A percentile compares a stretch with the other conserved stretches of the same genome.
phyloP scores from a whole-genome alignment of 2,329 filamentous ascomycete species.

The Fusarium sp. region DNA sequence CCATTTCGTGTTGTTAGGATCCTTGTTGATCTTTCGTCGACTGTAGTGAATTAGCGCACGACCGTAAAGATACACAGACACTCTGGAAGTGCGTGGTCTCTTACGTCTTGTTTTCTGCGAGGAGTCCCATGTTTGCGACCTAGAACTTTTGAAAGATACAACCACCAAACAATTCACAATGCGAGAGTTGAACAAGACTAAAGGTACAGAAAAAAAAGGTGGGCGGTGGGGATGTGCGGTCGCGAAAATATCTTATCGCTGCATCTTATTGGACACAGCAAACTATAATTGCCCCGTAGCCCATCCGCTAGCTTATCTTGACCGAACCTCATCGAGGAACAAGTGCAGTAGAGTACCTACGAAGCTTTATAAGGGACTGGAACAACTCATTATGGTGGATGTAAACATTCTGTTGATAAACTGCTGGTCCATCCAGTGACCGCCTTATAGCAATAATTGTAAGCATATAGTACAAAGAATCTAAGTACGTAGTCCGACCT shows the following conservation, averaged over 20 bases:
- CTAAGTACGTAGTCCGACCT: constrained; percentile 8
- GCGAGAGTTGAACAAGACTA: constrained; percentile 20
- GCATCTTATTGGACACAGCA: constrained; percentile 39
- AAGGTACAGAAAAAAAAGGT: constrained; percentile 46
- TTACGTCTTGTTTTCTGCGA: constrained; percentile 53
- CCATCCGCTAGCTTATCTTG: constrained; percentile 26
- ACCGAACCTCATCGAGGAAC: constrained; percentile 18
- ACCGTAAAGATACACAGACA: not conserved
- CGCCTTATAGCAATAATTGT: constrained; percentile 14
- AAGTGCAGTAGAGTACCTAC: not conserved
- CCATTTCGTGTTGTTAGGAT: constrained; percentile 98
- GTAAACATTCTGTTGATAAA: constrained; percentile 13
- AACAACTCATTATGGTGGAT: not conserved
- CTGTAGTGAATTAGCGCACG: constrained; percentile 42
- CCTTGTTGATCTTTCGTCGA: constrained; percentile 78
- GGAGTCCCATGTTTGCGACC: constrained; percentile 50
- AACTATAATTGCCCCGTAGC: not conserved
- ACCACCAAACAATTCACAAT: constrained; percentile 15
- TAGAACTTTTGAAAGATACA: constrained; percentile 13
- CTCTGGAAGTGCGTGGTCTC: not conserved
- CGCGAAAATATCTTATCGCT: constrained; percentile 46
- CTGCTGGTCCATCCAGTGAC: not conserved
- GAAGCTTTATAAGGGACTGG: not conserved
- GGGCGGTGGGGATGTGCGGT: constrained; percentile 43
- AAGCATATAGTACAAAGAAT: constrained; percentile 40